Evolutionary conservation across 352 stramenopile species (phyloP).

Genomic region (Globisporangium okanoganense): DNA sequence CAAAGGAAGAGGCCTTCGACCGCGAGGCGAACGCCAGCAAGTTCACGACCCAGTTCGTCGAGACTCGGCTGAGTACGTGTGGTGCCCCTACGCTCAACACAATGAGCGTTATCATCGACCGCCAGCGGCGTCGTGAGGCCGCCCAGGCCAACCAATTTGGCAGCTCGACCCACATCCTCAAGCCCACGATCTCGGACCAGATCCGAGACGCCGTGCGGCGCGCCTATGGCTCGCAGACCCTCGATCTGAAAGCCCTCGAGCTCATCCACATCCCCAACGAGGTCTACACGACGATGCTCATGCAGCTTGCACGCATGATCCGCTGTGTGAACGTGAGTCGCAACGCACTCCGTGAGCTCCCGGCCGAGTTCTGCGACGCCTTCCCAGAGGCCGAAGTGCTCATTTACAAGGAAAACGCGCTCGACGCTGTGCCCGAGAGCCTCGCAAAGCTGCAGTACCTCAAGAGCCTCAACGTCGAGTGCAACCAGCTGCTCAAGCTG

Average conservation of each 20-base stretch:
- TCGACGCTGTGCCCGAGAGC: conserved; percentile 30
- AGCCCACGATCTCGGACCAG: conserved; percentile 7
- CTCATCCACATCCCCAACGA: conserved; percentile 54
- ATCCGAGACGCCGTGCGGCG: conserved; percentile 41
- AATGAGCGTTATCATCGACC: conserved; percentile 47
- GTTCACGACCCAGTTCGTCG: conserved; percentile 49
- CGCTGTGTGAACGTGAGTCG: conserved; percentile 58
- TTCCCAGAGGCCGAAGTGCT: conserved; percentile 53
- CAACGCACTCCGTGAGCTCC: conserved; percentile 62
- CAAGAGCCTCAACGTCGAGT: conserved; percentile 39
- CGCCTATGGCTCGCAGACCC: conserved; percentile 44
- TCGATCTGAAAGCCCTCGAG: conserved; percentile 65
- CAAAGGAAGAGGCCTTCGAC: conserved; percentile 49
- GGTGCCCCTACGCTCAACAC: conserved; percentile 65
- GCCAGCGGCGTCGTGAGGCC: conserved; percentile 29
- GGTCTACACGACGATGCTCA: conserved; percentile 56
- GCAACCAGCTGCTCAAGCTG: conserved; percentile 53
- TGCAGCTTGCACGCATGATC: conserved; percentile 63
- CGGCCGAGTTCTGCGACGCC: conserved; percentile 36
- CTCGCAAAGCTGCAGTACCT: conserved; percentile 34
- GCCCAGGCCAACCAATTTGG: neutral
- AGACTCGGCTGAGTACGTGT: conserved; percentile 58
- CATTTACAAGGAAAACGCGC: conserved; percentile 63
- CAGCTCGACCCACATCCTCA: neutral
- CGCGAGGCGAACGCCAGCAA: conserved; percentile 30